Evolutionary conservation across 176 grass and related monocot genomes (phyloP).

Genomic region (Eleusine coracana): DNA sequence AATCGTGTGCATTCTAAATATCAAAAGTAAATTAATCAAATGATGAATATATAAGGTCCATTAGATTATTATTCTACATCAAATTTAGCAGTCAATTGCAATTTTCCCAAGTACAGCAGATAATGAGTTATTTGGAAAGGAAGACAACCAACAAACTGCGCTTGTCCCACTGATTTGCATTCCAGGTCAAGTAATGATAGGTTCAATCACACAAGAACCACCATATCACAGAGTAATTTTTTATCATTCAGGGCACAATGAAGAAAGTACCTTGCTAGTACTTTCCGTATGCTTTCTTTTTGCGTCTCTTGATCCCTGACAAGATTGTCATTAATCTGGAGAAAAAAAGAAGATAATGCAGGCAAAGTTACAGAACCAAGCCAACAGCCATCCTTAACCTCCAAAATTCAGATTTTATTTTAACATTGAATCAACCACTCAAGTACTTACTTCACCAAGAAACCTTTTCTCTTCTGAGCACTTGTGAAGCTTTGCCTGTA

Average conservation of each 20-base stretch:
- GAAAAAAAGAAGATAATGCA: constrained; percentile 24
- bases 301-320: constrained; percentile 78
- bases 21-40: background rate
- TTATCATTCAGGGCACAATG: constrained; percentile 24
- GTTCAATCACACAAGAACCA: constrained; percentile 26
- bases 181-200: constrained; percentile 12
- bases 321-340: constrained; percentile 77
- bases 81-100: constrained; percentile 10
- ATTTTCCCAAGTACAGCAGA: background rate
- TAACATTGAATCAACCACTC: constrained; percentile 24
- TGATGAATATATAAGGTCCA: constrained; percentile 19
- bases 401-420: constrained; percentile 22
- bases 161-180: background rate
- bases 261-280: constrained; percentile 63
- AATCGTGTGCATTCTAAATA: background rate
- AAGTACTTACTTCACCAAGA: constrained; percentile 72
- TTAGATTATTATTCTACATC: background rate
- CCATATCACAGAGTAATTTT: background rate
- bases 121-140: background rate
- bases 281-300: constrained; percentile 60
- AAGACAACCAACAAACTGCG: background rate
- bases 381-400: constrained; percentile 22
- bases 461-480: constrained; percentile 71
- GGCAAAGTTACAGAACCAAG: constrained; percentile 27
- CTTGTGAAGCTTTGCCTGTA: constrained; percentile 70